These are phyloP conservation scores for Spirogloea muscicola DNA, from an alignment of 139 green algal species.

Conservation along the genomic window DNA sequence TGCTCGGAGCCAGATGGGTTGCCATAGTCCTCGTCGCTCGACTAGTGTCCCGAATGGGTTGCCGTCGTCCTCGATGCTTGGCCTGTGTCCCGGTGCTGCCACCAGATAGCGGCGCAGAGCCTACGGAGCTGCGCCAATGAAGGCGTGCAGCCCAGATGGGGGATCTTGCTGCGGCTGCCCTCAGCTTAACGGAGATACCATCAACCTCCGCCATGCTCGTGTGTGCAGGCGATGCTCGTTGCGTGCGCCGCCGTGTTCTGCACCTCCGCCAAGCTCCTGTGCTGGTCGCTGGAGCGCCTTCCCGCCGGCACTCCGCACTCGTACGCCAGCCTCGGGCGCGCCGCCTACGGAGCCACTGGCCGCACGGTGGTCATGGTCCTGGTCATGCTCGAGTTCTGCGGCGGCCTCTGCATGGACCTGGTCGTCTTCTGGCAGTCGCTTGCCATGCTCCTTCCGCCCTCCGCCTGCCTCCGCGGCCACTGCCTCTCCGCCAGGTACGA, in stretches of 20 bases:
- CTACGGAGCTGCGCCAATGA: too few relatives aligned
- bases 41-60: too few relatives aligned
- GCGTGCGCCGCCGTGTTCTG: not conserved
- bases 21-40: too few relatives aligned
- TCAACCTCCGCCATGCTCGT: too few relatives aligned
- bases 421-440: slow-evolving; percentile 10
- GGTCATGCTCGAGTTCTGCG: slow-evolving; percentile 5
- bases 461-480: not conserved
- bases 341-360: not conserved
- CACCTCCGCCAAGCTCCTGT: not conserved
- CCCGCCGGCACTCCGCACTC: not conserved
- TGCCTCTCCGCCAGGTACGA: not conserved
- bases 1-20: too few relatives aligned
- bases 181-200: too few relatives aligned
- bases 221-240: not conserved
- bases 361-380: not conserved
- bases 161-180: too few relatives aligned
- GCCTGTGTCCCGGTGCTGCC: too few relatives aligned
- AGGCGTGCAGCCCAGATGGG: too few relatives aligned
- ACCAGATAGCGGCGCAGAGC: too few relatives aligned
- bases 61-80: too few relatives aligned
- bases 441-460: not conserved
- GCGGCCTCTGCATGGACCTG: slow-evolving; percentile 8
- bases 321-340: not conserved
- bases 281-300: slow-evolving; percentile 1